These are phyloP conservation scores for Annulohypoxylon bovei DNA, from an alignment of 495 filamentous ascomycete genomes.

Conservation along the genomic window DNA sequence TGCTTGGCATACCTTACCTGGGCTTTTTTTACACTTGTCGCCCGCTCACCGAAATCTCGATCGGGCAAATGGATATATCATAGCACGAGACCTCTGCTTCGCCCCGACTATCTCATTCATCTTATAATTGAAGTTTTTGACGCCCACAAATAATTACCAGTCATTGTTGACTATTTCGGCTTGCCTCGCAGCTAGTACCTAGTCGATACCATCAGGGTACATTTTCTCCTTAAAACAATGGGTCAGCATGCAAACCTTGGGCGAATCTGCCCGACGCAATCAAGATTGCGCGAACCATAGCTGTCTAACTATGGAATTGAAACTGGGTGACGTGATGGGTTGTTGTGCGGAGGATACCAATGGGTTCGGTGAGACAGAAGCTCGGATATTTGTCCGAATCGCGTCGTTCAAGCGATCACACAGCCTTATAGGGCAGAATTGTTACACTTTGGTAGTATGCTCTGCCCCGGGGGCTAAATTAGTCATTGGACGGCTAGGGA, in stretches of 20 bases:
- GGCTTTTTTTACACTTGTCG: constrained; percentile 6
- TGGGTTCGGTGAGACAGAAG: background rate
- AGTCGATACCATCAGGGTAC: background rate
- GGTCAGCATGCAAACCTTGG: background rate
- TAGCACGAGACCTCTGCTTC: background rate
- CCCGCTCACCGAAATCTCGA: constrained; percentile 2
- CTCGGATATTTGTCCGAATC: background rate
- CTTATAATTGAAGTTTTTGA: background rate
- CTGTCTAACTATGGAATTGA: background rate
- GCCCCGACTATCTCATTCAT: background rate
- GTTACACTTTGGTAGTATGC: background rate
- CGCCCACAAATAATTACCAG: constrained; percentile 1
- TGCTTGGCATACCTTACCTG: background rate
- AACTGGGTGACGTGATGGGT: background rate
- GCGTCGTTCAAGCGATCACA: background rate
- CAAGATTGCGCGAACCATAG: background rate
- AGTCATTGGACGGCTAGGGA: background rate
- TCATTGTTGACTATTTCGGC: background rate
- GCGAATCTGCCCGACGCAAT: background rate
- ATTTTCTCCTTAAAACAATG: background rate
- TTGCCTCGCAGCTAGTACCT: background rate
- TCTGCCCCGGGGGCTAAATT: background rate
- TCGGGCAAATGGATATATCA: constrained; percentile 6
- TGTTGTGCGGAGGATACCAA: background rate
- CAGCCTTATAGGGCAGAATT: constrained; percentile 15